These are phyloP conservation scores for Arabidopsis hybrid DNA, from an alignment of 441 rosid genomes.

Conservation along the genomic window DNA sequence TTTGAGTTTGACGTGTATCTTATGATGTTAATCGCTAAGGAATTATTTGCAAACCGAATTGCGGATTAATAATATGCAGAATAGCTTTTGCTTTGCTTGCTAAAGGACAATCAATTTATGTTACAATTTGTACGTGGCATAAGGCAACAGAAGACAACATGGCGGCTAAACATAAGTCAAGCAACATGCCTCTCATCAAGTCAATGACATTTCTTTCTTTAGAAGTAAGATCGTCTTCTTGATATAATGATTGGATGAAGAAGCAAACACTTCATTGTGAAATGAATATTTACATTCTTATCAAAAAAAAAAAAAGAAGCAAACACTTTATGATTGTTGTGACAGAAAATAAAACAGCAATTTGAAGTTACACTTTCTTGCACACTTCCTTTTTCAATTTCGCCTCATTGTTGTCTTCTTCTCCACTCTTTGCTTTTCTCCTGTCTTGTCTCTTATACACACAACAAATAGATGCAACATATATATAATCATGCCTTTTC, in stretches of 20 bases:
- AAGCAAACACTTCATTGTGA: no score
- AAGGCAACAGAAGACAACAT: constrained; percentile 19
- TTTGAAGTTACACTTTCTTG: constrained; percentile 53
- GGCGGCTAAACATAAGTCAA: constrained; percentile 35
- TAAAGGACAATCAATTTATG: constrained; percentile 2
- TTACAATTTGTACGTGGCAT: constrained; percentile 9
- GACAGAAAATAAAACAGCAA: constrained; percentile 41
- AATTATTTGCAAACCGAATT: neutral
- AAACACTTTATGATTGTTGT: constrained; percentile 9
- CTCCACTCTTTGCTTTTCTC: constrained; percentile 19
- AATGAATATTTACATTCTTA: no score
- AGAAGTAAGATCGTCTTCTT: neutral
- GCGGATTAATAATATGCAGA: neutral
- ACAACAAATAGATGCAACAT: constrained; percentile 14
- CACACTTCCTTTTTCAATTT: constrained; percentile 46
- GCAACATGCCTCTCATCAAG: constrained; percentile 29
- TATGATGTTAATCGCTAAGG: neutral
- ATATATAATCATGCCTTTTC: constrained; percentile 17
- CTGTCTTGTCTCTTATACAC: constrained; percentile 9
- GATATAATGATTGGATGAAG: constrained; percentile 26
- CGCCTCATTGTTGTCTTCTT: constrained; percentile 22
- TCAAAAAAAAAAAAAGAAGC: no score
- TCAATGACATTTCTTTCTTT: neutral
- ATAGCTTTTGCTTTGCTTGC: constrained; percentile 11
- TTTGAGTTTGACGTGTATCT: neutral